Evolutionary conservation across 2,329 filamentous ascomycete species (phyloP), one percentile per base, ranked within the genome.

Genomic region (Clathrospora elynae): DNA sequence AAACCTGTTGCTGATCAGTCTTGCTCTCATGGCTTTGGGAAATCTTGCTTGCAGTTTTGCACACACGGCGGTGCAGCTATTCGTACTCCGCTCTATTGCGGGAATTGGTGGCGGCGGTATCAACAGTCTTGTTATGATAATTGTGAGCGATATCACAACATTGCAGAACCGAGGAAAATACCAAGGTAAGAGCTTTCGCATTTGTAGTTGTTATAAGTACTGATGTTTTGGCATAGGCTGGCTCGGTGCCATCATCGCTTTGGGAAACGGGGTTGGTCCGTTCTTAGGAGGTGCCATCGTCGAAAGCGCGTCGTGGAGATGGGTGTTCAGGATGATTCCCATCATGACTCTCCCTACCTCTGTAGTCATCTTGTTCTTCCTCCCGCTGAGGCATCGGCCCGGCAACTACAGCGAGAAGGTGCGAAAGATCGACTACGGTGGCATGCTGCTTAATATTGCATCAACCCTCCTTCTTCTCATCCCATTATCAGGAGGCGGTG

Each of bases 401-500:
- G 30, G 67, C 4, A 35, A 72, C 8, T 66, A 80, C 24, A 66
- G 67, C 25, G 72, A 76, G 17, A 82, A 78, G 23, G 52, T 80
- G 13, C 70, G 65, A 32, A 80, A 79, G 38, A 82, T 86, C 42
- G 83, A 86, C 61, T 83, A 78, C 49, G 75, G 70, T 20, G 84
- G 83, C 2, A 71, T 82, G 2, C 40, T 82, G 10, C 73, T 77
- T 1, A 79, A 77, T 6, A 79, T 80, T 0, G 67, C 77, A 7
- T 81, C 77, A 0, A 78, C 84, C n/a, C 77, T 86, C 6, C 73
- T 85, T 11, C 55, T 86, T 3, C 71, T 86, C 13, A 81, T 87
- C 31, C 83, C 83, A 0, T 76, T 86, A 11, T 84, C 81, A 1
- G 81, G 81, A 6, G 81, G 79, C 39, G 80, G 78, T 3, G 74